Conservation (phyloP, 768 basidiomycete genomes). For the Lanmaoa rubissima region DNA sequence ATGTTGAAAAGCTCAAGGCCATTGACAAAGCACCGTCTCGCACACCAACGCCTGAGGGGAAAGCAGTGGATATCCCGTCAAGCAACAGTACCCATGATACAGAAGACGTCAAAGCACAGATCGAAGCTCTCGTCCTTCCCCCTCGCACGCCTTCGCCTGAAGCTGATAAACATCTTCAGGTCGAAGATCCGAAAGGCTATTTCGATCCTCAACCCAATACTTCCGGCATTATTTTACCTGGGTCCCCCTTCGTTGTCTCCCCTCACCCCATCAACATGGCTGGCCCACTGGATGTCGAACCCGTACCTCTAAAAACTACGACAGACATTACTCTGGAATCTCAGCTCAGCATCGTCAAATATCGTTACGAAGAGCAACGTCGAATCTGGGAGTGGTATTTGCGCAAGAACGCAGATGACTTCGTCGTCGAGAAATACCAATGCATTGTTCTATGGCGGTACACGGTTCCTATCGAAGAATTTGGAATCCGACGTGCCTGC, state of each 20-base stretch:
- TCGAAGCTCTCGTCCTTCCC: slow-evolving; percentile 49
- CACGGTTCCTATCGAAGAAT: slow-evolving; percentile 70
- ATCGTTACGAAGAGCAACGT: slow-evolving; percentile 83
- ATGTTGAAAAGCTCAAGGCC: slow-evolving; percentile 15
- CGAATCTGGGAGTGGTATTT: slow-evolving; percentile 96
- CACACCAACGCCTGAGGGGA: slow-evolving; percentile 31
- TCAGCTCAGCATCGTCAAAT: slow-evolving; percentile 63
- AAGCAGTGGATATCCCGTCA: slow-evolving; percentile 6
- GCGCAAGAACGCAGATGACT: slow-evolving; percentile 80
- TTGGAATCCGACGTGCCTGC: slow-evolving; percentile 68
- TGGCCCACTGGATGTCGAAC: slow-evolving; percentile 36
- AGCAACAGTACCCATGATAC: slow-evolving; percentile 23
- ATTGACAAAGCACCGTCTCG: slow-evolving; percentile 19
- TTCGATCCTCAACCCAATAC: slow-evolving; percentile 39
- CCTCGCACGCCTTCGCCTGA: slow-evolving; percentile 40
- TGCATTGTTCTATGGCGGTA: slow-evolving; percentile 79
- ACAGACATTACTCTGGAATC: slow-evolving; percentile 77
- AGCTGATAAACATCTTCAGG: slow-evolving; percentile 24
- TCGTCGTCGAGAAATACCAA: slow-evolving; percentile 92
- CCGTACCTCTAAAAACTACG: slow-evolving; percentile 51
- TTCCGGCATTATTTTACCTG: slow-evolving; percentile 27
- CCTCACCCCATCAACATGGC: slow-evolving; percentile 30
- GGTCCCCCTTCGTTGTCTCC: slow-evolving; percentile 33
- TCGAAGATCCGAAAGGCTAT: slow-evolving; percentile 39
- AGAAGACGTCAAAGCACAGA: slow-evolving; percentile 65